Base-by-base conservation (phyloP, 495 filamentous ascomycete genomes). In the Tuber magnatum region DNA sequence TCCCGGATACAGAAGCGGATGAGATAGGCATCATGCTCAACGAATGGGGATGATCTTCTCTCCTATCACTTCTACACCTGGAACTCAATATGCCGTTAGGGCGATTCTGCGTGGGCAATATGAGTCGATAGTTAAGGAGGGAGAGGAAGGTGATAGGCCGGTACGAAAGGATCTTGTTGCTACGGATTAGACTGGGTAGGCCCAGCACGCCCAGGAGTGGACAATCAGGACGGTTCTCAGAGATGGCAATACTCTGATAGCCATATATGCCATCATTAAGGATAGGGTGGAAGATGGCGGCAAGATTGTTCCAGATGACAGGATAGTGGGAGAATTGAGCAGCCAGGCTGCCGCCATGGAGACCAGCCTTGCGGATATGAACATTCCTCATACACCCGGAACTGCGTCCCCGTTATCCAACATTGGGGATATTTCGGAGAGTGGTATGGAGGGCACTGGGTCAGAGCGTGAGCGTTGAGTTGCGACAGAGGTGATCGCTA, bases 151-250 rank as follows among this genome's bases (percentile, higher is more conserved):
- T 12, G 90, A 93, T 40, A 88, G 91, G 24, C 88, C 92, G 20
- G 89, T 92, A 69, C 88, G 95, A 16, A 94, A 93, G 72, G 98
- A 97, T 83, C 85, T 99, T 10, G 92, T 97, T 12, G 93, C 95
- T 16, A 97, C 93, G 1, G 94, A 98, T 83, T 84, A 97, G 43
- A 97, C 92, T 78, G 92, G 94, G 61, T 95, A 99, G 85, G 94
- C 94, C 8, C 91, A 93, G 16, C 93, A 97, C 83, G 95, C 95
- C 18, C 85, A 97, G 40, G 94, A 98, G 82, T 99, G 94, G 94
- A 96, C 94, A 0, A 94, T 99, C 73, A 94, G 95, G 56, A 96
- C 93, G 3, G 91, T 98, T n/a, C 87, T 99, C 16, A 88, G 95
- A 68, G 93, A 97, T 81, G 95, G 95, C 24, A 95, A 99, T 83